Base-by-base conservation (phyloP, 306 rosid species). In the Trifolium fragiferum region DNA sequence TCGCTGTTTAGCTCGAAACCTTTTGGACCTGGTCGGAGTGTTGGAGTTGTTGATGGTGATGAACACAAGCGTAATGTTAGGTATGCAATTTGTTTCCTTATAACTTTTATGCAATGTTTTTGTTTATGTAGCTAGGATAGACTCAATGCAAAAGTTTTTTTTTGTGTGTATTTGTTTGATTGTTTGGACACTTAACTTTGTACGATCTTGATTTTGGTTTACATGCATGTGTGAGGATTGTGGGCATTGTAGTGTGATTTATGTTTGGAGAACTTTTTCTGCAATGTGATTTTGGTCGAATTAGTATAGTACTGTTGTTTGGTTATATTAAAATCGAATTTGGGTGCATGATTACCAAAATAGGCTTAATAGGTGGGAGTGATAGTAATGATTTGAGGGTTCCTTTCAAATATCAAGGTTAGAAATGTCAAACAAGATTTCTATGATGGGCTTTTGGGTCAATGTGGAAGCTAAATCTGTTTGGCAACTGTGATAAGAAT, bases 51-150 rank as follows among this genome's bases (percentile, higher is more conserved):
- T 88, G 95, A 91, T 72, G 78, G 38, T 70, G 81, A 75, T 49
- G 91, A 88, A 58, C 89, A 88, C 76, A 94, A 88, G 88, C 97
- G 95, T 35, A 88, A 91, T 76, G 80, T 94, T 64, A 88, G 96
- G 98, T 94, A 87, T 13, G 49, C 1, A 18, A 64, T 83, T 62
- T 18, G 18, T 66, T 9, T 51, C 54, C 38, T 68, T n/a, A 0
- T 4, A 40, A 4, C 19, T 27, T 59, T 40, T 33, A 7, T 8
- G 11, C 23, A 15, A 11, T n/a, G 32, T 61, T 72, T 4, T 61
- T 27, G 5, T 49, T 54, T 76, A 18, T 49, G 61, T 51, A 35
- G 30, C 3, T 60, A 61, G 75, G 61, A 21, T 71, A n/a, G 32
- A 13, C 20, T 64, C 33, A 11, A 41, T 66, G 40, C 60, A 37